Percentiles rank a stretch among this genome's conserved stretches.
These are phyloP conservation scores for Suhomyces coccinellae DNA, from an alignment of 1,139 yeast genomes.

Conservation along the genomic window DNA sequence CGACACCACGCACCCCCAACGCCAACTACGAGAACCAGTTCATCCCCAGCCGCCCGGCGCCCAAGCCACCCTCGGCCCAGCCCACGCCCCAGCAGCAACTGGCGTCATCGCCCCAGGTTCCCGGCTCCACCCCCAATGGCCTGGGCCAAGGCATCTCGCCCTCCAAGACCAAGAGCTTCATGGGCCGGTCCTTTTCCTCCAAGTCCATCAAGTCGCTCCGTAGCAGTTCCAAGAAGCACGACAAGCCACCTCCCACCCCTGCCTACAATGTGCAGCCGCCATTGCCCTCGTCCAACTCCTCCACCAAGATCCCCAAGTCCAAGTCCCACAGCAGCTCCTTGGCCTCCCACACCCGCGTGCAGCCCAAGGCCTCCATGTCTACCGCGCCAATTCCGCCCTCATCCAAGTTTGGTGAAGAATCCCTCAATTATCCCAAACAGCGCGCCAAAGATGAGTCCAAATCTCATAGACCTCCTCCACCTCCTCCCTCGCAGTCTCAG, in stretches of 20 bases:
- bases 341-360: constrained; percentile 25
- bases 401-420: constrained; percentile 29
- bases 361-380: constrained; percentile 29
- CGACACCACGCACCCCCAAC: constrained; percentile 23
- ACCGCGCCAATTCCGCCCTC: constrained; percentile 43
- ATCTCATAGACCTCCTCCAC: constrained; percentile 38
- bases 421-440: constrained; percentile 21
- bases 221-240: constrained; percentile 23
- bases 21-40: constrained; percentile 44
- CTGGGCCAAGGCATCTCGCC: constrained; percentile 12
- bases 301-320: constrained; percentile 41
- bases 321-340: constrained; percentile 46
- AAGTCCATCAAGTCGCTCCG: constrained; percentile 41
- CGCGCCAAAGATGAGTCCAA: constrained; percentile 29
- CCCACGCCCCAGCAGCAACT: constrained; percentile 14
- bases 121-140: constrained; percentile 6
- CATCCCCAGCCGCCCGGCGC: constrained; percentile 71
- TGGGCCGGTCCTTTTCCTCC: constrained; percentile 43
- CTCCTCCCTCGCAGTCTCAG: constrained; percentile 20
- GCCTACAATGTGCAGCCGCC: constrained; percentile 18
- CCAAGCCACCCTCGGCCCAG: constrained; percentile 45
- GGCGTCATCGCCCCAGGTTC: constrained; percentile 7
- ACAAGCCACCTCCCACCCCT: constrained; percentile 23
- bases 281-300: constrained; percentile 2
- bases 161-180: constrained; percentile 20